phyloP scores from a whole-genome alignment of 768 basidiomycete species.

The Calvatia gigantea region DNA sequence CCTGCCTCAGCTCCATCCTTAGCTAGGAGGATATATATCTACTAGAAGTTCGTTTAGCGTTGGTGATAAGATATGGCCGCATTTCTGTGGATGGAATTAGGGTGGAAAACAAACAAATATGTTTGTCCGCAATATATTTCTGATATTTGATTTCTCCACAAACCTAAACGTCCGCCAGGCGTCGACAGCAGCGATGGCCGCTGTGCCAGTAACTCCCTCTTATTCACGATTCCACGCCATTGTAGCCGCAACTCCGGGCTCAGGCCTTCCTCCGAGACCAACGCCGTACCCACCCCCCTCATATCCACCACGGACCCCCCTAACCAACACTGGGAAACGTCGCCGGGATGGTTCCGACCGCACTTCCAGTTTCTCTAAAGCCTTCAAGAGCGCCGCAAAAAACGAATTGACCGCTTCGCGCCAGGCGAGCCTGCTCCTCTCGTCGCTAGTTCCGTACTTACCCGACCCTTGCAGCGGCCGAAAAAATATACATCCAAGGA shows the following conservation, averaged over 20 bases:
- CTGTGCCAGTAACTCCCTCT: too few relatives aligned
- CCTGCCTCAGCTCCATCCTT: too few relatives aligned
- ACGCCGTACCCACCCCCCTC: constrained; percentile 12
- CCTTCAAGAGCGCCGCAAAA: not conserved
- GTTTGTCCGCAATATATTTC: too few relatives aligned
- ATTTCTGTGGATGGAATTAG: not conserved
- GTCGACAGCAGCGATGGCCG: too few relatives aligned
- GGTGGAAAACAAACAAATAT: not conserved
- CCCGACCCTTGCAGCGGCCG: constrained; percentile 21
- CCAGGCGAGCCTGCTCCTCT: constrained; percentile 14
- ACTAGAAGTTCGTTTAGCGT: too few relatives aligned
- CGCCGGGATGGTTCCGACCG: not conserved
- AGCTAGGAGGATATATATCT: too few relatives aligned
- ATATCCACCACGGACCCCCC: constrained; percentile 13
- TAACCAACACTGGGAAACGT: constrained; percentile 6
- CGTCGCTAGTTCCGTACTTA: constrained; percentile 3
- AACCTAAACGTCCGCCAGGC: too few relatives aligned
- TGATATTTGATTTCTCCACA: too few relatives aligned
- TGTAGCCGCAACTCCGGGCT: constrained; percentile 25
- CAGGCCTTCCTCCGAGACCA: constrained; percentile 19
- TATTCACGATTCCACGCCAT: constrained; percentile 32
- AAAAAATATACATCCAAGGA: constrained; percentile 26
- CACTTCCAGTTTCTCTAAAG: constrained; percentile 1
- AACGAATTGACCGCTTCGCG: constrained; percentile 11
- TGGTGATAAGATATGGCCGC: not conserved